phyloP scores from a whole-genome alignment of 148 eudicot genomes.

The Rhododendron ferrugineum region DNA sequence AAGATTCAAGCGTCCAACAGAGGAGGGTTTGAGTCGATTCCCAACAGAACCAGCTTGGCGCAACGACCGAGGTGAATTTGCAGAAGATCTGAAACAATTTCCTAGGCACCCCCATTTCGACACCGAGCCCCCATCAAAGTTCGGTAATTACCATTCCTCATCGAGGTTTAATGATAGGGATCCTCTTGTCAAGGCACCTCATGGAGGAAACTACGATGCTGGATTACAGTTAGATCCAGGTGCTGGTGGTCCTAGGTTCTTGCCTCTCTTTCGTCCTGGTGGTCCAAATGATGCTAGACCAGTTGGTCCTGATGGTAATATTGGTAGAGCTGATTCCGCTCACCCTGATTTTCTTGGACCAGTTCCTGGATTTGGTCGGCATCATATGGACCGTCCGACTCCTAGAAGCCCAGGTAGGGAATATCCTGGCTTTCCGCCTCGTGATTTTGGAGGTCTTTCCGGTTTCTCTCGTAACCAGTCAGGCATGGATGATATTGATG shows the following conservation, averaged over 20 bases:
- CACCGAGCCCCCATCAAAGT: slow-evolving; percentile 29
- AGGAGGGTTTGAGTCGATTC: slow-evolving; percentile 44
- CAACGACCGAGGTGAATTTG: slow-evolving; percentile 43
- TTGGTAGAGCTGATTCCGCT: slow-evolving; percentile 31
- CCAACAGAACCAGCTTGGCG: slow-evolving; percentile 23
- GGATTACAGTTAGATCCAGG: slow-evolving; percentile 37
- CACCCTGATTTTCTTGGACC: slow-evolving; percentile 46
- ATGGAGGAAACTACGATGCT: slow-evolving; percentile 34
- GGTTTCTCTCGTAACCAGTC: slow-evolving; percentile 26
- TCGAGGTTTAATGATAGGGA: slow-evolving; percentile 35
- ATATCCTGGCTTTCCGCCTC: slow-evolving; percentile 40
- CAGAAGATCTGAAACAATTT: slow-evolving; percentile 33
- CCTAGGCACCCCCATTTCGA: slow-evolving; percentile 42
- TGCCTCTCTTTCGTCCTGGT: slow-evolving; percentile 40
- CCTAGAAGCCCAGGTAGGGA: slow-evolving; percentile 73
- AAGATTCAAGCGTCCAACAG: slow-evolving; percentile 31
- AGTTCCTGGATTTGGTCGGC: slow-evolving; percentile 48
- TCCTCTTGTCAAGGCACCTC: slow-evolving; percentile 39
- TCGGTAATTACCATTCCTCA: slow-evolving; percentile 34
- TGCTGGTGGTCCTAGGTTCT: slow-evolving; percentile 36
- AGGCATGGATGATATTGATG: slow-evolving; percentile 32
- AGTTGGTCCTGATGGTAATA: slow-evolving; percentile 35
- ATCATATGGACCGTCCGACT: slow-evolving; percentile 42
- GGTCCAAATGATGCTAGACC: slow-evolving; percentile 32
- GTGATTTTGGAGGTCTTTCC: slow-evolving; percentile 38